Evolutionary conservation across 106 monocot genomes (phyloP).

Genomic region (Dioscorea zingiberensis): DNA sequence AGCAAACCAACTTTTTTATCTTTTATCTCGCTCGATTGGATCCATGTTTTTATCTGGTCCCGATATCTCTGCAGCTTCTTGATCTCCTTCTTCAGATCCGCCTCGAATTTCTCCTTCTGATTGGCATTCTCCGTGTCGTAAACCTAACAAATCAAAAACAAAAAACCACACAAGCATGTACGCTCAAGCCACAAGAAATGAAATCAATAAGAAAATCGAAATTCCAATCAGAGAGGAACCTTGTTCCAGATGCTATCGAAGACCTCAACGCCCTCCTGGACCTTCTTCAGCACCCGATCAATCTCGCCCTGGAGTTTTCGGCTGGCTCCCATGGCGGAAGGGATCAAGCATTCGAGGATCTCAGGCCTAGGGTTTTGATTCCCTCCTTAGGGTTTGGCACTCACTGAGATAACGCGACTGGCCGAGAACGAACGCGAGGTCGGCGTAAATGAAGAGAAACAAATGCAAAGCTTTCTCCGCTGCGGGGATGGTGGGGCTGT

Average conservation of each 20-base stretch:
- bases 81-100: slow-evolving; percentile 97
- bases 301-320: slow-evolving; percentile 95
- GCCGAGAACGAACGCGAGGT: too few relatives aligned
- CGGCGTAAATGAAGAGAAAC: too few relatives aligned
- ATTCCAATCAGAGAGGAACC: slow-evolving; percentile 16
- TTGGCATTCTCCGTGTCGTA: slow-evolving; percentile 96
- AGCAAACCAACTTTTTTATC: slow-evolving; percentile 74
- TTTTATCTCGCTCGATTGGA: slow-evolving; percentile 97
- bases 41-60: slow-evolving; percentile 98
- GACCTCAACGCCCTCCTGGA: slow-evolving; percentile 90
- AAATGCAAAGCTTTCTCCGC: too few relatives aligned
- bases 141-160: slow-evolving; percentile 32
- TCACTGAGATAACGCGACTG: too few relatives aligned
- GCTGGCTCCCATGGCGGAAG: slow-evolving; percentile 67
- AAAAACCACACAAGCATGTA: slow-evolving; percentile 3
- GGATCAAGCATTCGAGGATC: background rate
- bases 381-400: too few relatives aligned
- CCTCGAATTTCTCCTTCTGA: slow-evolving; percentile 99
- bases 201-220: background rate
- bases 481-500: too few relatives aligned
- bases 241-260: slow-evolving; percentile 99
- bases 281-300: slow-evolving; percentile 90
- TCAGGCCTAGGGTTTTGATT: slow-evolving; percentile 1
- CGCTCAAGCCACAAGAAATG: background rate
- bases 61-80: slow-evolving; percentile 98